Evolutionary conservation across 2,329 filamentous ascomycete genomes (phyloP).

Genomic region (Clonostachys sp.): DNA sequence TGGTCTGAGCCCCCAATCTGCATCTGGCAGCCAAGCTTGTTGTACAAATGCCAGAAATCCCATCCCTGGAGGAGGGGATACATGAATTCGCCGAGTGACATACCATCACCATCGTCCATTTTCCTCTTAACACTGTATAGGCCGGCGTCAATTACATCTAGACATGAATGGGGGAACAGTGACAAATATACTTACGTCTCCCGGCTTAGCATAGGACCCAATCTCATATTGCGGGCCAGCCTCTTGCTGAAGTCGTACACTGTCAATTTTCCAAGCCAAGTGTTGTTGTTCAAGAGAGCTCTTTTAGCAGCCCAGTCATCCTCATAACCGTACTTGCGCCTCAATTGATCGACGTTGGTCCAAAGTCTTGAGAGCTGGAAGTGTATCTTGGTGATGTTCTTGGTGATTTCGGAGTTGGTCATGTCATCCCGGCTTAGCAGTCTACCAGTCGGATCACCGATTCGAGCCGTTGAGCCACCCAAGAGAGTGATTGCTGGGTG

Average conservation of each 20-base stretch:
- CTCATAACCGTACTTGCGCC: slow-evolving; percentile 58
- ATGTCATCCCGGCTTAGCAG: slow-evolving; percentile 55
- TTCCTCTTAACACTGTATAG: slow-evolving; percentile 66
- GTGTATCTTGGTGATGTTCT: slow-evolving; percentile 65
- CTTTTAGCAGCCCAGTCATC: slow-evolving; percentile 62
- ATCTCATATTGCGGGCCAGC: slow-evolving; percentile 67
- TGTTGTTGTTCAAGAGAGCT: slow-evolving; percentile 73
- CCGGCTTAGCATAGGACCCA: slow-evolving; percentile 83
- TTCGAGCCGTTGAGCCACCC: slow-evolving; percentile 70
- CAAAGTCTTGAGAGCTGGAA: slow-evolving; percentile 70
- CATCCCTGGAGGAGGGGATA: slow-evolving; percentile 93
- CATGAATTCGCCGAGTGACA: slow-evolving; percentile 89
- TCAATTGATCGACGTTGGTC: slow-evolving; percentile 65
- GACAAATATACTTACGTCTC: slow-evolving; percentile 64
- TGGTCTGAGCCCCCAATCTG: slow-evolving; percentile 96
- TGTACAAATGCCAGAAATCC: slow-evolving; percentile 91
- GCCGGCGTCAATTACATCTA: slow-evolving; percentile 8
- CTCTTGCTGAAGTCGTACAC: slow-evolving; percentile 72
- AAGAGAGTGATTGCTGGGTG: slow-evolving; percentile 63
- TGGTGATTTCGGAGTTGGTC: slow-evolving; percentile 44
- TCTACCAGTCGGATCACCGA: slow-evolving; percentile 75
- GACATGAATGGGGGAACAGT: neutral
- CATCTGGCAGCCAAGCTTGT: slow-evolving; percentile 63
- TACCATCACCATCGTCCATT: slow-evolving; percentile 80
- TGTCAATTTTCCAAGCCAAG: slow-evolving; percentile 71